Evolutionary conservation across 129 eudicot genomes (phyloP).

Genomic region (Deinandra increscens): DNA sequence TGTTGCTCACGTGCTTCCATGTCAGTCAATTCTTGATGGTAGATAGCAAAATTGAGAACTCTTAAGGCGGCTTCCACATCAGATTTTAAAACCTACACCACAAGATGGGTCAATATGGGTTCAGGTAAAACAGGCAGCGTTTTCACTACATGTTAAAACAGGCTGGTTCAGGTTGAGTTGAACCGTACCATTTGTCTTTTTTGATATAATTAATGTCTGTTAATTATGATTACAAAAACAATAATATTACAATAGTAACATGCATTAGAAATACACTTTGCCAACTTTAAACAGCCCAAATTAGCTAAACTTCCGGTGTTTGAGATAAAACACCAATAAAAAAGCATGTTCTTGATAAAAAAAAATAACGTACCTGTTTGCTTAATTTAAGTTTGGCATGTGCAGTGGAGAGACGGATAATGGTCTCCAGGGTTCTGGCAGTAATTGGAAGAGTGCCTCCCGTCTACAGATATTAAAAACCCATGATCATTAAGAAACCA

Average conservation of each 20-base stretch:
- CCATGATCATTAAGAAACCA: not conserved
- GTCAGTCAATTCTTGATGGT: conserved; percentile 90
- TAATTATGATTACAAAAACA: not conserved
- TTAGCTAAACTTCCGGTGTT: not conserved
- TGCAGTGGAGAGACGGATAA: conserved; percentile 92
- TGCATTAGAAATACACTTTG: conserved; percentile 2
- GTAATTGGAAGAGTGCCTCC: conserved; percentile 99
- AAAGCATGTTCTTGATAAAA: not conserved
- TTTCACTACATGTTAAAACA: not conserved
- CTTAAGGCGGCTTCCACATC: conserved; percentile 93
- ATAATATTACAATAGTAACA: not conserved
- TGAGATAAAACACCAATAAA: not conserved
- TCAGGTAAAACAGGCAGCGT: not conserved
- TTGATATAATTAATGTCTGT: not conserved
- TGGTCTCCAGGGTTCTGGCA: conserved; percentile 97
- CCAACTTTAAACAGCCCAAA: not conserved
- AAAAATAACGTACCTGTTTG: conserved; percentile 59
- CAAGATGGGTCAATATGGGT: not conserved
- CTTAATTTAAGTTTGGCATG: conserved; percentile 91
- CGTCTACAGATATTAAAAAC: conserved; percentile 40
- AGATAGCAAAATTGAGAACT: conserved; percentile 94
- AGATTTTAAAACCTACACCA: conserved; percentile 59
- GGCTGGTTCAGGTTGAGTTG: not conserved
- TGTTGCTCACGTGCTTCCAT: conserved; percentile 93
- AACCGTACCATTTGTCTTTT: not conserved